Evolutionary conservation across 805 yeast species (phyloP).

Genomic region (Lipomyces anomalus): DNA sequence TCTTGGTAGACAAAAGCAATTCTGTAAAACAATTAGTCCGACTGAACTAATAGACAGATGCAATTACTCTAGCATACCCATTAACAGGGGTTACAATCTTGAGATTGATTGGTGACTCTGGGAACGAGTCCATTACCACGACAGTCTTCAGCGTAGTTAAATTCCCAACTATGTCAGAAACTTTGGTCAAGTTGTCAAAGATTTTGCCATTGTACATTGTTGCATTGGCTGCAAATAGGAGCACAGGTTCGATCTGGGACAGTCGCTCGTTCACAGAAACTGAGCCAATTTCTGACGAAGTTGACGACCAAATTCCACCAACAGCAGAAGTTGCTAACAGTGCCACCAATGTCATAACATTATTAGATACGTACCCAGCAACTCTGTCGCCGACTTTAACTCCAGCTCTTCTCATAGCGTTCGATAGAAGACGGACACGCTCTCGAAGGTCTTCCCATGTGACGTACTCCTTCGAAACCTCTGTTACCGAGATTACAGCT

Average conservation of each 20-base stretch:
- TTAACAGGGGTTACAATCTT: conserved; percentile 6
- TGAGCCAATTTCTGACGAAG: conserved; percentile 26
- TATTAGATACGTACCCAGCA: conserved; percentile 26
- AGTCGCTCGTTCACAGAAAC: conserved; percentile 24
- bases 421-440: conserved; percentile 15
- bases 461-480: conserved; percentile 6
- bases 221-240: conserved; percentile 24
- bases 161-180: conserved; percentile 15
- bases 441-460: conserved; percentile 24
- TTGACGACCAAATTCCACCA: conserved; percentile 27
- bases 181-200: conserved; percentile 19
- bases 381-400: conserved; percentile 24
- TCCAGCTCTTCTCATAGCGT: conserved; percentile 18
- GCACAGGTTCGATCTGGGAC: conserved; percentile 23
- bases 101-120: conserved; percentile 7
- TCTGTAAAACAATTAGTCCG: too few relatives aligned
- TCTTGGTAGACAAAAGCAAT: too few relatives aligned
- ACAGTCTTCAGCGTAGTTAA: conserved; percentile 15
- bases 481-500: conserved; percentile 26
- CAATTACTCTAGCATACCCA: too few relatives aligned
- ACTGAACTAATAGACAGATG: too few relatives aligned
- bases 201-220: conserved; percentile 23
- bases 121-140: conserved; percentile 10
- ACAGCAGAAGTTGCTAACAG: conserved; percentile 24
- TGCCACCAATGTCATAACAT: conserved; percentile 21